These are phyloP conservation scores for Hordeum marinum DNA, from an alignment of 176 grass and related monocot species.

Conservation along the genomic window DNA sequence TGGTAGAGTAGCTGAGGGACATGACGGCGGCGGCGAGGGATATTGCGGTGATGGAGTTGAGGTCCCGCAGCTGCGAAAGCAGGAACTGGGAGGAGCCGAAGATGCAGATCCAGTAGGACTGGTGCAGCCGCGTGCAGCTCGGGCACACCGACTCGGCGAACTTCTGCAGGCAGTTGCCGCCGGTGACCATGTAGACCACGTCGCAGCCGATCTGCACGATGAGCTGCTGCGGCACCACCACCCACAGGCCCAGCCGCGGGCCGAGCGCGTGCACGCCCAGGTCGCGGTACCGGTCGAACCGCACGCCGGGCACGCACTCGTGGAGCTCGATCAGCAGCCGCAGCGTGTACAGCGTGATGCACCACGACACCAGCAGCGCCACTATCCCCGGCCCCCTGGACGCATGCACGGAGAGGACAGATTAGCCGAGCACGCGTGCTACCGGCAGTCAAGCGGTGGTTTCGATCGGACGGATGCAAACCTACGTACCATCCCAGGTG, in stretches of 20 bases:
- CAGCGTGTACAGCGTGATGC: constrained; percentile 83
- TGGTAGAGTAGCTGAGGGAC: constrained; percentile 69
- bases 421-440: not conserved
- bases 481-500: constrained; percentile 52
- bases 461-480: too few species aligned
- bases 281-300: constrained; percentile 83
- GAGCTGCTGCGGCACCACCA: constrained; percentile 78
- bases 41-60: constrained; percentile 59
- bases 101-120: constrained; percentile 81
- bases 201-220: constrained; percentile 63
- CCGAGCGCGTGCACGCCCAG: constrained; percentile 75
- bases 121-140: constrained; percentile 34
- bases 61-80: constrained; percentile 63
- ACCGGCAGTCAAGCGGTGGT: not conserved
- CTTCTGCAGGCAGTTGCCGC: constrained; percentile 66
- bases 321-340: constrained; percentile 88
- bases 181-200: constrained; percentile 86
- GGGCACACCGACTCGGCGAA: constrained; percentile 37
- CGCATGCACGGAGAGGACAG: too few species aligned
- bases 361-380: constrained; percentile 59
- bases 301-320: constrained; percentile 80
- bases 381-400: constrained; percentile 46
- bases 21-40: constrained; percentile 71
- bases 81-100: constrained; percentile 73
- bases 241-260: constrained; percentile 65